Evolutionary conservation across 106 monocot genomes (phyloP), one percentile per base, ranked within the genome.

Genomic region (Ottelia alismoides): DNA sequence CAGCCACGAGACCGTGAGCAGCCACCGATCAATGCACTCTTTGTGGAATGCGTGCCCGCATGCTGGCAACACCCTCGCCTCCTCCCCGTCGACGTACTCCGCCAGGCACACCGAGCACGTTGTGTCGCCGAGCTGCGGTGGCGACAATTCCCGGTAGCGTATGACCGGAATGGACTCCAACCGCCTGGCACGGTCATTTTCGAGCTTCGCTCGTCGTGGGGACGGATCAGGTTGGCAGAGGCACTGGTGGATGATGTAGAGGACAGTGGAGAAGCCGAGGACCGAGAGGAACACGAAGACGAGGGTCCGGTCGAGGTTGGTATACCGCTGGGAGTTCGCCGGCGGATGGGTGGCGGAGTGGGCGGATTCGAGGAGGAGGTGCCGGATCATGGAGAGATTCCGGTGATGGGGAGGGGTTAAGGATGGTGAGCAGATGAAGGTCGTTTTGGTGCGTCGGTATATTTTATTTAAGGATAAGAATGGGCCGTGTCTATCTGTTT

Each of bases 11-110:
- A 12, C 19, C 7, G 11, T 44, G 23, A 44, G 12, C 32, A 57
- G 23, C 57, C 57, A 57, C 22, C 40, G 32, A 21, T 57, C 57
- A 9, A 57, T 57, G 57, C 57, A 57, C 12, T 57, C 57, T 18
- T 16, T 57, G 22, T 57, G 57, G 18, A 57, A 57, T 25, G 44
- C 16, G 23, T 57, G 57, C 21, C 9, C 11, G 22, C 57, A 57
- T 7, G 22, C 16, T 12, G 57, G 43, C 57, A 57, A 23, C 57
- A 43, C 35, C 24, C 57, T 57, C 21, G 44, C 22, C 7, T 43
- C 21, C 11, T 57, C 57, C 3, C 57, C 57, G 10, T 25, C 43
- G 23, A 12, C 32, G 23, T 23, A 43, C 57, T 57, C 57, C 11
- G 16, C 57, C 25, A 57, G 20, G 21, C 57, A 57, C 5, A 57